Percentiles rank a stretch among this genome's conserved stretches.
Evolutionary conservation across 345 rosid species (phyloP).

Genomic region (Theobroma cacao): DNA sequence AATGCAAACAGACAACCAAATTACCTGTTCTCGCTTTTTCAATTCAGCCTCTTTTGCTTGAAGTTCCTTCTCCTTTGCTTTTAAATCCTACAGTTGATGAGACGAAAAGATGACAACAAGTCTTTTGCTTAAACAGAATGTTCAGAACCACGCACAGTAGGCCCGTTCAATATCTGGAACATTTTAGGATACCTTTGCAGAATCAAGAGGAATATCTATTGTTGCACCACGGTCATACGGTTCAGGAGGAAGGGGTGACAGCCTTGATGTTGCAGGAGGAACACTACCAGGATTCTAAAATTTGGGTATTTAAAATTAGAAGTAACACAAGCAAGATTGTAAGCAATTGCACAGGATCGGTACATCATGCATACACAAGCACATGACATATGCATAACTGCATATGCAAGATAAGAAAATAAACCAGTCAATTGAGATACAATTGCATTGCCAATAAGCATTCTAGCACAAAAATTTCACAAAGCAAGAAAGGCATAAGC

Average conservation of each 20-base stretch:
- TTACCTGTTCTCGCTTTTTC: slow-evolving; percentile 84
- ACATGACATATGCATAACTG: slow-evolving; percentile 2
- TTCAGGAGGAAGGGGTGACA: slow-evolving; percentile 92
- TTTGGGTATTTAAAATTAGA: slow-evolving; percentile 12
- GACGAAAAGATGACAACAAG: not conserved
- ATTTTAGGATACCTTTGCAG: slow-evolving; percentile 52
- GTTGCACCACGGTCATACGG: slow-evolving; percentile 89
- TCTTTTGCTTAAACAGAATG: not conserved
- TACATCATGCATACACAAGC: not conserved
- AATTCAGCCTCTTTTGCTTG: slow-evolving; percentile 90
- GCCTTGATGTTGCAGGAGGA: slow-evolving; percentile 71
- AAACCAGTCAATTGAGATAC: not conserved
- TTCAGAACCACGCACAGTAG: not conserved
- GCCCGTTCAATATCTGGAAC: slow-evolving; percentile 3
- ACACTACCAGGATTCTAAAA: slow-evolving; percentile 74
- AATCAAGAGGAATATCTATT: slow-evolving; percentile 77
- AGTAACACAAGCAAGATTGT: slow-evolving; percentile 4
- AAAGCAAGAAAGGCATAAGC: not conserved
- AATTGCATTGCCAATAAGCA: not conserved
- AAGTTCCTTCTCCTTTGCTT: slow-evolving; percentile 88
- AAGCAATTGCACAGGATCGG: not conserved
- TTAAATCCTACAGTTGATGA: slow-evolving; percentile 58
- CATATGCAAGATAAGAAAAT: not conserved
- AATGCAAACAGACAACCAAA: slow-evolving; percentile 7
- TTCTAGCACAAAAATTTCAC: not conserved